These are phyloP conservation scores for Laburnicola sp. DNA, from an alignment of 2,329 filamentous ascomycete species.

Conservation along the genomic window DNA sequence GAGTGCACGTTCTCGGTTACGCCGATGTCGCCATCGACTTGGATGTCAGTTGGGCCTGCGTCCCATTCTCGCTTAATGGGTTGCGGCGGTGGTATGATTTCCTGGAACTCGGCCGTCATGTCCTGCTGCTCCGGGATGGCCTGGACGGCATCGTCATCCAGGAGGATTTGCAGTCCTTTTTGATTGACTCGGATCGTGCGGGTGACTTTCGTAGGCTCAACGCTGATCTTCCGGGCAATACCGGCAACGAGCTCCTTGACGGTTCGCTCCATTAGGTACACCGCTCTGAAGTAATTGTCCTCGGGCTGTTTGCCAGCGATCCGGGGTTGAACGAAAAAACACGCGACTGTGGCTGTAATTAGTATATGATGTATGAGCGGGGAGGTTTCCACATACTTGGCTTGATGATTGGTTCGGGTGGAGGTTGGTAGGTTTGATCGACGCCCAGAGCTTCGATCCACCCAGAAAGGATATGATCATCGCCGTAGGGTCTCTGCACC, in stretches of 20 bases:
- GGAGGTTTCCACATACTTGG: constrained; percentile 54
- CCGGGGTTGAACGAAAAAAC: constrained; percentile 76
- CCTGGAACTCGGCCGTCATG: constrained; percentile 72
- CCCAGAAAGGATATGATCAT: constrained; percentile 68
- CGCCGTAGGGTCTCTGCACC: constrained; percentile 59
- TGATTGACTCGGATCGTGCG: constrained; percentile 73
- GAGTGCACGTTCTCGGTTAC: constrained; percentile 50
- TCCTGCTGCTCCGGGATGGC: constrained; percentile 89
- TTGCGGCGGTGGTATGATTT: constrained; percentile 56
- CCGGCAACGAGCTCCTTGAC: constrained; percentile 72
- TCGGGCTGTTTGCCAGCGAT: constrained; percentile 53
- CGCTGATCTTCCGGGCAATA: constrained; percentile 76
- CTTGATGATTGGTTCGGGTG: constrained; percentile 70
- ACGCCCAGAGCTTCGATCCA: constrained; percentile 93
- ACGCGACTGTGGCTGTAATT: constrained; percentile 65
- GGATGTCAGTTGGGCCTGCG: constrained; percentile 52
- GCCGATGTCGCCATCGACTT: constrained; percentile 53
- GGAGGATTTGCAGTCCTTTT: constrained; percentile 76
- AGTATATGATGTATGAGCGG: constrained; percentile 27
- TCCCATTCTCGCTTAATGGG: constrained; percentile 58
- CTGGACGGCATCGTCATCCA: constrained; percentile 87
- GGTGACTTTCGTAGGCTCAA: constrained; percentile 72
- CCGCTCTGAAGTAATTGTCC: constrained; percentile 75
- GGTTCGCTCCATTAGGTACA: constrained; percentile 81
- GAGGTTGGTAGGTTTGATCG: constrained; percentile 82